Base-by-base conservation (phyloP, 306 rosid genomes). In the Prunus mume region DNA sequence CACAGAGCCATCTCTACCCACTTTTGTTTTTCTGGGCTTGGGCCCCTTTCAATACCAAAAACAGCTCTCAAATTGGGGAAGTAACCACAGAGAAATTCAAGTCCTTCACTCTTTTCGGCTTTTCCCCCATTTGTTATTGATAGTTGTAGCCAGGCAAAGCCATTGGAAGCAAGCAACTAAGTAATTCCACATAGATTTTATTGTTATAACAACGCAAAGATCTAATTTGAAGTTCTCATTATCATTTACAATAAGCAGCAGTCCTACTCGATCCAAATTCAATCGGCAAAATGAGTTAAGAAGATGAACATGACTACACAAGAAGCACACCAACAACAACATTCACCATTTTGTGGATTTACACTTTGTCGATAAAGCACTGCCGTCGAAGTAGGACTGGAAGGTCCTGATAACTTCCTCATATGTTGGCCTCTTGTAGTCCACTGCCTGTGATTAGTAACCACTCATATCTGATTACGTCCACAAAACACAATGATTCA, bases 341-440 rank as follows among this genome's bases (percentile, higher is more conserved):
- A 64, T 83, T 95, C 96, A 95, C 97, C 98, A 95, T 78, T 95
- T 95, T 7, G 97, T 81, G 2, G 98, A 95, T 90, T 84, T 88
- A 84, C 98, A 95, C 85, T 89, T 95, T 27, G 87, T 87, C 19
- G 97, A 89, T 68, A 81, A 69, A 32, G 79, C 55, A 67, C 73
- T 89, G 76, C 82, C 91, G 20, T 86, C 83, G 47, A 95, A 85
- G 90, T 92, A 88, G 49, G 97, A 90, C 78, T 78, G 65, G 89
- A 95, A 95, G 65, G 92, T 88, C 79, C 62, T 84, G 86, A 95
- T 86, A 78, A 95, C 98, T 78, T 89, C 95, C 84, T 90, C 97
- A 71, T 95, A 95, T 19, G 96, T 88, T 71, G 97, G 97, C 90
- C 98, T 95, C 87, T 95, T 95, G 85, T 95, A 95, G 82, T 95